These are phyloP conservation scores for Tricholoma furcatifolium DNA, from an alignment of 768 basidiomycete genomes.

Conservation along the genomic window DNA sequence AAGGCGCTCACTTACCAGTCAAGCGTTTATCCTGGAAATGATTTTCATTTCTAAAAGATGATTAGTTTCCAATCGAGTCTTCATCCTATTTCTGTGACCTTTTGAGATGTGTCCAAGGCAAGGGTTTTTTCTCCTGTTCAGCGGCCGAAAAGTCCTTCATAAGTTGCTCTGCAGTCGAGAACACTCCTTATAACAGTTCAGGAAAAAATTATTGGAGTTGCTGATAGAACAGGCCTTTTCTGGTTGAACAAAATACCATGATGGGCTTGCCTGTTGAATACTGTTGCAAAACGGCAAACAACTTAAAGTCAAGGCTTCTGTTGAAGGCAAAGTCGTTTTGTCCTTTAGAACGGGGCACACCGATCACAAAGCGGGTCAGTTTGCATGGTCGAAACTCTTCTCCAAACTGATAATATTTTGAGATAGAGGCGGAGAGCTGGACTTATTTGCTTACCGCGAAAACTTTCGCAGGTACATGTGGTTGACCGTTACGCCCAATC, in stretches of 20 bases:
- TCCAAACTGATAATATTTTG: constrained; percentile 62
- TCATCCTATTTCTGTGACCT: constrained; percentile 34
- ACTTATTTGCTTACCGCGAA: constrained; percentile 52
- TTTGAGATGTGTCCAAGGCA: constrained; percentile 71
- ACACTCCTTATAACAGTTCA: constrained; percentile 40
- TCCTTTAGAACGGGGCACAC: constrained; percentile 56
- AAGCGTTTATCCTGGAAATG: constrained; percentile 69
- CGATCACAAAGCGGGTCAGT: constrained; percentile 70
- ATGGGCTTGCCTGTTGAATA: constrained; percentile 82
- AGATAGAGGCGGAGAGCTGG: background rate
- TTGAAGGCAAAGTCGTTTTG: constrained; percentile 82
- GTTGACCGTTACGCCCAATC: constrained; percentile 55
- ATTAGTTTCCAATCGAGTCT: background rate
- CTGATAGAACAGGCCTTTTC: constrained; percentile 57
- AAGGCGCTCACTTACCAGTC: constrained; percentile 40
- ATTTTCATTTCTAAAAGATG: constrained; percentile 45
- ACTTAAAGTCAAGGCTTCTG: constrained; percentile 64
- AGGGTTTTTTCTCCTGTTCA: constrained; percentile 38
- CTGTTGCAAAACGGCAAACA: constrained; percentile 71
- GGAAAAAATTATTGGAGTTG: background rate
- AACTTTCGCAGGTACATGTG: constrained; percentile 51
- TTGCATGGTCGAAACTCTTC: constrained; percentile 90
- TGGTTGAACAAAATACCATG: constrained; percentile 84
- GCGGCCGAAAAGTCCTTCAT: constrained; percentile 66
- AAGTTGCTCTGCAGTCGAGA: constrained; percentile 75